Conservation (phyloP, 257 asterid genomes). For the Solanum sejunctum region DNA sequence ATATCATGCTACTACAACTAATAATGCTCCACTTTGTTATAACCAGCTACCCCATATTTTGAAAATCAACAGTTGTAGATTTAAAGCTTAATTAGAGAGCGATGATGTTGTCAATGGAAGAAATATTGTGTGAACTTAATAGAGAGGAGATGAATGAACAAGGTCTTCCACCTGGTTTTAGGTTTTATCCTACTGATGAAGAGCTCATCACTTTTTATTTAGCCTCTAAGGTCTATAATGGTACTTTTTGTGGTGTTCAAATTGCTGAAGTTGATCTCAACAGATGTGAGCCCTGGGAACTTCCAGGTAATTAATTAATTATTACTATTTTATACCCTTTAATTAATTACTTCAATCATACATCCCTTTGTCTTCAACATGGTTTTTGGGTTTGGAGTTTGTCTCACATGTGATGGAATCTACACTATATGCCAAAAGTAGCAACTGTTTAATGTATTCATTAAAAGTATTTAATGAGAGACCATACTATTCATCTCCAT, state of each 20-base stretch:
- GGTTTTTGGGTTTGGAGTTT: background rate
- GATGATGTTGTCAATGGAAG: conserved; percentile 49
- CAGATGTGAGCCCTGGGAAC: conserved; percentile 84
- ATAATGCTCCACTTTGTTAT: background rate
- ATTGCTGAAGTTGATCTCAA: conserved; percentile 80
- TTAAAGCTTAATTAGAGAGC: too few species aligned
- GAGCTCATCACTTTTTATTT: conserved; percentile 69
- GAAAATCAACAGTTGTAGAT: background rate
- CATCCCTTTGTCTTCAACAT: background rate
- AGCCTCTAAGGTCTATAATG: conserved; percentile 61
- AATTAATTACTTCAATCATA: background rate
- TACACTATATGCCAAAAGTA: background rate
- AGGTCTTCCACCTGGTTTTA: conserved; percentile 70
- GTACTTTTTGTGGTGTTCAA: conserved; percentile 23
- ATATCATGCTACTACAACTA: background rate
- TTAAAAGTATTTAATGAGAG: background rate
- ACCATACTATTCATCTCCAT: background rate
- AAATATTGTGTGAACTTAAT: conserved; percentile 44
- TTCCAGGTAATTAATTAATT: conserved; percentile 38
- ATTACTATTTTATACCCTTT: too few species aligned
- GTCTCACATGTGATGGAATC: background rate
- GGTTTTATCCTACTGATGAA: conserved; percentile 83
- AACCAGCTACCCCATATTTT: background rate
- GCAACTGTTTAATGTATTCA: background rate
- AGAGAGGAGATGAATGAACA: conserved; percentile 26